phyloP scores from a whole-genome alignment of 2,329 filamentous ascomycete species.

The Chrysoporthe deuterocubensis region DNA sequence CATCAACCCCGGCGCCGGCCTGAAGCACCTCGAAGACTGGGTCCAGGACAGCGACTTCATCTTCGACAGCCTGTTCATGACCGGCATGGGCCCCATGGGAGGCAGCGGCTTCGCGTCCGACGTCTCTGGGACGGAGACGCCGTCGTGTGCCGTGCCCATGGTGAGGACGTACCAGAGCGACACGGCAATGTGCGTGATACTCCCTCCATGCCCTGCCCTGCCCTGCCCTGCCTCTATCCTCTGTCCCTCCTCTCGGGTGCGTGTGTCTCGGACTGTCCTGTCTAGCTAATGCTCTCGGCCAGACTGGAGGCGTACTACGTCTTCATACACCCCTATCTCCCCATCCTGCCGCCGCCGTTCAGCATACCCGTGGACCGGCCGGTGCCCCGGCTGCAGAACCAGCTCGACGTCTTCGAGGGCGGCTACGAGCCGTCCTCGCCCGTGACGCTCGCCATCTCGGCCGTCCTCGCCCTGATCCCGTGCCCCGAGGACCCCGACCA shows the following conservation, averaged over 20 bases:
- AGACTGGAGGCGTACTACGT: slow-evolving; percentile 55
- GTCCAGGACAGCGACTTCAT: slow-evolving; percentile 53
- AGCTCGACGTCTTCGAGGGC: slow-evolving; percentile 31
- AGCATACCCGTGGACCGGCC: slow-evolving; percentile 40
- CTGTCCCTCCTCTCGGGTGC: no score
- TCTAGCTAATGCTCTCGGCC: neutral
- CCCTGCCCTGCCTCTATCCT: no score
- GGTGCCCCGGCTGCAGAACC: slow-evolving; percentile 40
- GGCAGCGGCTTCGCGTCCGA: slow-evolving; percentile 18
- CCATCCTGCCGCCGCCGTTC: slow-evolving; percentile 51
- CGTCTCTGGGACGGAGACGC: slow-evolving; percentile 13
- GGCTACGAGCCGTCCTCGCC: slow-evolving; percentile 18
- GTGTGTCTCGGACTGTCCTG: no score
- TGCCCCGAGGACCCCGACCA: slow-evolving; percentile 41
- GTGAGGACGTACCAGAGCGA: slow-evolving; percentile 48
- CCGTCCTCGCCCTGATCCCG: slow-evolving; percentile 31
- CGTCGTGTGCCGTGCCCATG: slow-evolving; percentile 35
- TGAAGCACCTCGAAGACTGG: slow-evolving; percentile 50
- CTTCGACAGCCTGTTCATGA: slow-evolving; percentile 48
- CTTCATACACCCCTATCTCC: slow-evolving; percentile 56
- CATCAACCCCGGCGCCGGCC: slow-evolving; percentile 52
- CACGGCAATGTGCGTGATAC: slow-evolving; percentile 43
- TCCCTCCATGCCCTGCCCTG: neutral
- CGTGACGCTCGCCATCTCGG: slow-evolving; percentile 31
- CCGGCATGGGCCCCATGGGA: slow-evolving; percentile 10